Evolutionary conservation across 2,329 filamentous ascomycete genomes (phyloP), one percentile per base, ranked within the genome.

Genomic region (Colletotrichum phormii): DNA sequence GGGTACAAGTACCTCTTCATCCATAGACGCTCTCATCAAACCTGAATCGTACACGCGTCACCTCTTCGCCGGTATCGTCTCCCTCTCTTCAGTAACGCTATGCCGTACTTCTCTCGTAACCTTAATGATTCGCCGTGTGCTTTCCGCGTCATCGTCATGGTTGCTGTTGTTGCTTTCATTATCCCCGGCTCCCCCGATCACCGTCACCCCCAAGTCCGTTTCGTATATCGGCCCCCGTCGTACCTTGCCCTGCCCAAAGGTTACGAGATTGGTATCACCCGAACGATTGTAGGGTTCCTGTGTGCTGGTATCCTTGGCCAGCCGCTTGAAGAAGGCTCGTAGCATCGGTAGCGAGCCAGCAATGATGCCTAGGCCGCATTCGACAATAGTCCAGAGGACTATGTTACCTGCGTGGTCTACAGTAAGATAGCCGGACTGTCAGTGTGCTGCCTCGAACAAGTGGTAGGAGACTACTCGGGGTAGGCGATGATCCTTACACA

Each of bases 331-430:
- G 29, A 77, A 72, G 5, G 64, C 64, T 4, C 77, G 77, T 12
- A 78, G 67, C 75, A 77, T 77, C 8, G 77, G 76, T 55, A 78
- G 72, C 18, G 74, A 78, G 12, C 77, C 77, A 13, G 75, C 74
- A 33, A 78, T 76, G 69, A 78, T 77, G 15, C 77, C 77, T 24
- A 78, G 37, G 37, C 75, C 72, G 57, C 77, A 78, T 42, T 78
- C 77, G 55, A 78, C 59, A 4, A 78, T 73, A 3, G 77, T 78
- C 46, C 75, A 73, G 4, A 78, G 11, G 33, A 78, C 71, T 29
- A 78, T 76, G 35, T 77, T 75, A 12, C 72, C 77, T 26, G 58
- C 29, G 3, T 69, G 24, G 18, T 69, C 51, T 55, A 11, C 6
- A 5, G 0, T 46, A n/a, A n/a, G n/a, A n/a, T n/a, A 2, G n/a